Evolutionary conservation across 192 early-diverging fungal species (phyloP).

Genomic region (Jimgerdemannia flammicorona): DNA sequence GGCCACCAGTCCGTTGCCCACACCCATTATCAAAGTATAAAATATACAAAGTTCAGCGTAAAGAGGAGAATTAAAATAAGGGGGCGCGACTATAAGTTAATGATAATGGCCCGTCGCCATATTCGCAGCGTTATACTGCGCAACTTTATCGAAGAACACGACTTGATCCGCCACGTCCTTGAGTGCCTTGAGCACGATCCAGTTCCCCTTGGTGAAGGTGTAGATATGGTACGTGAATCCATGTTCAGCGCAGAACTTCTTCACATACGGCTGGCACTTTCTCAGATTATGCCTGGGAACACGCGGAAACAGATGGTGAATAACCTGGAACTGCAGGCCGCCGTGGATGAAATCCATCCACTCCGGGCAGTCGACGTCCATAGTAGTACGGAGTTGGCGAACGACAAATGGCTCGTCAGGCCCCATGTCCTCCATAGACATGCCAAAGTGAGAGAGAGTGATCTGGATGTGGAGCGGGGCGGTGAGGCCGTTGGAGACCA

Average conservation of each 20-base stretch:
- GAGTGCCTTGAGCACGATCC: slow-evolving; percentile 66
- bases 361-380: slow-evolving; percentile 92
- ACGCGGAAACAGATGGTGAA: slow-evolving; percentile 94
- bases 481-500: slow-evolving; percentile 79
- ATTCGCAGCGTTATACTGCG: slow-evolving; percentile 33
- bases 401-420: slow-evolving; percentile 78
- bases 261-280: slow-evolving; percentile 63
- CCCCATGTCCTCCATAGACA: slow-evolving; percentile 75
- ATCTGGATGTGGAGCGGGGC: slow-evolving; percentile 93
- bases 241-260: slow-evolving; percentile 69
- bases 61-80: too few species aligned
- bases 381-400: slow-evolving; percentile 86
- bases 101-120: background rate
- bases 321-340: slow-evolving; percentile 94
- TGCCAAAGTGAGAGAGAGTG: slow-evolving; percentile 94
- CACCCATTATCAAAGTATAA: too few species aligned
- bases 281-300: slow-evolving; percentile 88
- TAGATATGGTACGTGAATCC: slow-evolving; percentile 77
- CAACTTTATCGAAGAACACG: slow-evolving; percentile 43
- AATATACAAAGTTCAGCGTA: too few species aligned
- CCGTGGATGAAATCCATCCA: slow-evolving; percentile 99
- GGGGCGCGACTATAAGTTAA: background rate
- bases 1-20: too few species aligned
- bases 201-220: slow-evolving; percentile 80
- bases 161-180: slow-evolving; percentile 79